Base-by-base conservation (phyloP, 2,329 filamentous ascomycete genomes). In the Diaporthe citri region DNA sequence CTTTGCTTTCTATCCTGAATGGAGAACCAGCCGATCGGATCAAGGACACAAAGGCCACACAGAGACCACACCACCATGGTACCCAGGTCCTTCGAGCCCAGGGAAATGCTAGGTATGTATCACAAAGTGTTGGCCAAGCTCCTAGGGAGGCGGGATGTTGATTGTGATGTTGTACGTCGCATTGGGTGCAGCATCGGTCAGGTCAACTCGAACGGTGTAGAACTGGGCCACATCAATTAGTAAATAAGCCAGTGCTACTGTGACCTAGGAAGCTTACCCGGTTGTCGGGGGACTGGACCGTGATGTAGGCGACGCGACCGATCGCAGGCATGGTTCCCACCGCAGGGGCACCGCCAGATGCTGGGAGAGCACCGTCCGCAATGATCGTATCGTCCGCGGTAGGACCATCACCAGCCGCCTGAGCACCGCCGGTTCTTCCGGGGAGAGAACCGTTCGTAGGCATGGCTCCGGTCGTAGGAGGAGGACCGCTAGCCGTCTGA, bases 111-210 rank as follows among this genome's bases (percentile, higher is more conserved):
- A 59, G 22, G 9, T 8, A 17, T 4, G 13, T 15, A 20, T 43
- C 39, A 67, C n/a, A 12, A 52, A 39, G 31, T 15, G 7, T 10
- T 36, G 6, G 31, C 43, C 62, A n/a, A 36, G 15, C 12, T 6
- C 46, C 34, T 28, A 28, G 46, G 12, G 34, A 13, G 64, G 31
- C 22, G 46, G 46, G 10, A 69, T n/a, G 15, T 41, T 39, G 48
- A 69, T 69, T 5, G 31, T 13, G 64, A 69, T 55, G 28, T 55
- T 69, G 64, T 69, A 69, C 7, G 34, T 41, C 8, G 34, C 48
- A 9, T 22, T 36, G 20, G 46, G 46, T 10, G 31, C 43, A 2
- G 64, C 64, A 28, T 67, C 17, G 48, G 15, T 39, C 64, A 67
- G 39, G 15, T 67, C 64, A 9, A 55, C 17, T 3, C 22, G 34